Conservation (phyloP, 306 rosid species). For the Casuarina equisetifolia region DNA sequence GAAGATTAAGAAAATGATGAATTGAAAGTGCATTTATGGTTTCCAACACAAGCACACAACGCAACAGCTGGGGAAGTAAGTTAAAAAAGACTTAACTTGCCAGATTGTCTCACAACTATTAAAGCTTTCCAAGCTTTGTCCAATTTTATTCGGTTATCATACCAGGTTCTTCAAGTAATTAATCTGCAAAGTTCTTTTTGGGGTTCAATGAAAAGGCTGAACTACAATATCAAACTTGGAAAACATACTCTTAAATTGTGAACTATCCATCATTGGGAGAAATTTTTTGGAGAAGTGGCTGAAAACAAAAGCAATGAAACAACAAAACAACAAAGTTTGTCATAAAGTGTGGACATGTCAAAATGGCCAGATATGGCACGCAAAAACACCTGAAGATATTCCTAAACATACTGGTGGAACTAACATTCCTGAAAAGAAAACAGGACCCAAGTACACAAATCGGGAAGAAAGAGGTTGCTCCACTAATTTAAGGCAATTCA, state of each 20-base stretch:
- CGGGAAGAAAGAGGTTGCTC: no score
- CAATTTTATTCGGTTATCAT: background rate
- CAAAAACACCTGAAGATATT: background rate
- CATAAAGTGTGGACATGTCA: background rate
- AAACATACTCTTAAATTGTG: background rate
- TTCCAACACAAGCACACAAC: conserved; percentile 1
- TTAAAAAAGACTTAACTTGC: background rate
- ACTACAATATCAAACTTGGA: background rate
- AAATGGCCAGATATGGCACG: background rate
- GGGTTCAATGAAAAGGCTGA: background rate
- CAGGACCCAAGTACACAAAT: no score
- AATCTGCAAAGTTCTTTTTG: background rate
- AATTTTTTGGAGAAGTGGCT: background rate
- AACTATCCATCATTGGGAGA: background rate
- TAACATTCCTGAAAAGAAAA: no score
- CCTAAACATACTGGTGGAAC: no score
- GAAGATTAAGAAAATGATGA: background rate
- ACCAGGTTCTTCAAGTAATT: background rate
- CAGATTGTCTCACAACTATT: background rate
- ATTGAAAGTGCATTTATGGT: background rate
- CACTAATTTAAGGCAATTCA: no score
- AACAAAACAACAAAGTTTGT: background rate
- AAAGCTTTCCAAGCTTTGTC: background rate
- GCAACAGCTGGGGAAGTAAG: background rate
- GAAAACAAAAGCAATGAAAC: background rate